Base-by-base conservation (phyloP, 768 basidiomycete species). In the Calvatia gigantea region DNA sequence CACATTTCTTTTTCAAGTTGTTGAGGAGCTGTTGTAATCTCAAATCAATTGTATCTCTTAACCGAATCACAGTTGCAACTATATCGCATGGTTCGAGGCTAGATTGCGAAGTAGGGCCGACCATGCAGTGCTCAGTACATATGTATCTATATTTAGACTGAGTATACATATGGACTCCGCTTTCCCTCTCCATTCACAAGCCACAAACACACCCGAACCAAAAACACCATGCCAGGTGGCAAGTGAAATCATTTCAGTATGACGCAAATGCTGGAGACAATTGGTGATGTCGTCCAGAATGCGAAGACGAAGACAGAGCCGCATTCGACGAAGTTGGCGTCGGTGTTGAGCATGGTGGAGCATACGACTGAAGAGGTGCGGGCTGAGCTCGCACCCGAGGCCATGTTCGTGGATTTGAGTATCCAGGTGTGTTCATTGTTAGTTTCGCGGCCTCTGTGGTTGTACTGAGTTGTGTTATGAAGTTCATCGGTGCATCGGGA, bases 401-500 rank as follows among this genome's bases (percentile, higher is more conserved):
- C 66, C 2, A 70, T 75, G n/a, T 83, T 78, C 59, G 77, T 84
- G 17, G 85, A 88, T 64, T 64, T 87, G 27, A 69, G 70, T 12
- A 80, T 87, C 49, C 79, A 82, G 69, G 82, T 83, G 54, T 55
- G 70, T 50, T 6, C 37, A 32, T 21, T 38, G 28, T 29, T 47
- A 11, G 37, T 28, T 32, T 55, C 6, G 42, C 17, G 15, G 48
- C 46, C 21, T 31, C 43, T 17, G 28, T 23, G n/a, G 38, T 43
- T 42, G 54, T 65, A 15, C 6, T 14, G 38, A 28, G 7, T 55
- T n/a, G n/a, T n/a, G n/a, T n/a, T 9, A 17, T 11, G 2, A 51
- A 86, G 81, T 89, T 91, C 54, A 87, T 90, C 44, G 84, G 86
- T 3, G 89, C 88, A 4, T 80, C 80, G 14, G 80, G 78, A 1